Base-by-base conservation (phyloP, 176 grass and related monocot genomes). In the Rhynchospora tenuis region DNA sequence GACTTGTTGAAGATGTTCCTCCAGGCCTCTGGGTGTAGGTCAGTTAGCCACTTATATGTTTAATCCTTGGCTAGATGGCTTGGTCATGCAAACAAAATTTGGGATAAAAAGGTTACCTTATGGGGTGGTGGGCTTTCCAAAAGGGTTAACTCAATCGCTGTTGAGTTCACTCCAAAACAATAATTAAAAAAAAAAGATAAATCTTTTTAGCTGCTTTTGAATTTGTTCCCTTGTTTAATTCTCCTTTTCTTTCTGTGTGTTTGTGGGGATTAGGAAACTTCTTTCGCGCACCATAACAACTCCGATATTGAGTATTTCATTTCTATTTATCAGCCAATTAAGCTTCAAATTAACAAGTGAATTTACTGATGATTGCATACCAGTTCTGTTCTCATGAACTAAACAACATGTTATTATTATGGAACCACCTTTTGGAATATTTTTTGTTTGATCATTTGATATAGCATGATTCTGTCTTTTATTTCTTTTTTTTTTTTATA, bases 1-100 rank as follows among this genome's bases (percentile, higher is more conserved):
- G 96, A 99, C 54, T 88, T 95, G 51, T 86, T 99, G 62, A 95
- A 99, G 80, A 99, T 99, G 96, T 99, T 99, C 84, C 83, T 99
- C 61, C 92, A 99, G 66, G 87, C 83, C 70, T 72, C 84, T 83
- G 96, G 96, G n/a, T 88, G 89, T 16, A 93, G 91, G 96, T 99
- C 86, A 46, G 75, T 59, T 72, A 23, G 69, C 54, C 73, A 66
- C 83, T 54, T 86, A 27, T 54, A 14, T 77, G 63, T 23, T 56
- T 33, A 27, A 74, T 52, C 5, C 45, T 6, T 3, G 26, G 24
- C 19, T 72, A 10, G 68, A 47, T 38, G 64, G 13, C 10, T 64
- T 81, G 3, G 47, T 38, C 33, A 54, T 65, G 22, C 84, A 43
- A 52, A 27, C 75, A 73, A 61, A 19, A 59, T 83, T 85, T 82